phyloP scores from a whole-genome alignment of 2,329 filamentous ascomycete species.

The Penicillium sp. region DNA sequence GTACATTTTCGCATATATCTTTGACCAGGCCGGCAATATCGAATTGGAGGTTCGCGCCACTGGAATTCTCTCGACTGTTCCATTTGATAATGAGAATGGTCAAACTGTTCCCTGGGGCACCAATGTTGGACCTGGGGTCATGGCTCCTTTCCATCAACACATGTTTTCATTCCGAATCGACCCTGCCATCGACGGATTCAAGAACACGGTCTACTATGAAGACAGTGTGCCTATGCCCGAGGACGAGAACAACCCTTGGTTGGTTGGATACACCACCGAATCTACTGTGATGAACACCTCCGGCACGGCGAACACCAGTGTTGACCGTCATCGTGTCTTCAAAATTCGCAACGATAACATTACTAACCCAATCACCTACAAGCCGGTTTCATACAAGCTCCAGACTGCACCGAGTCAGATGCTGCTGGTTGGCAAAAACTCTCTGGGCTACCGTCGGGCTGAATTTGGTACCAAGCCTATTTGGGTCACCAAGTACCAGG shows the following conservation, averaged over 20 bases:
- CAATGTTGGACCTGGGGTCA: slow-evolving; percentile 67
- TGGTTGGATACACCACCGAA: slow-evolving; percentile 51
- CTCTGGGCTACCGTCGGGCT: slow-evolving; percentile 51
- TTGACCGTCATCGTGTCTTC: slow-evolving; percentile 53
- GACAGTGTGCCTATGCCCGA: slow-evolving; percentile 63
- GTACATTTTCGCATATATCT: slow-evolving; percentile 68
- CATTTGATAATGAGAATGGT: slow-evolving; percentile 61
- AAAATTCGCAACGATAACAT: slow-evolving; percentile 58
- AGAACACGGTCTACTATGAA: slow-evolving; percentile 58
- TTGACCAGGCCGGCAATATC: slow-evolving; percentile 69
- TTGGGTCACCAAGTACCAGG: slow-evolving; percentile 56
- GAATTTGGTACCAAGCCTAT: slow-evolving; percentile 58
- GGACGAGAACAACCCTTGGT: slow-evolving; percentile 51
- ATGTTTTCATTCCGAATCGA: slow-evolving; percentile 69
- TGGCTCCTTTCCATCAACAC: slow-evolving; percentile 73
- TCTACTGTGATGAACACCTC: slow-evolving; percentile 51
- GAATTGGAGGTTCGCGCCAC: slow-evolving; percentile 69
- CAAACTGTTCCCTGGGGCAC: slow-evolving; percentile 66
- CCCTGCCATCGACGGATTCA: slow-evolving; percentile 60
- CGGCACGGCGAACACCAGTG: slow-evolving; percentile 50
- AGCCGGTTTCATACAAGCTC: slow-evolving; percentile 58
- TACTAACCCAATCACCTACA: slow-evolving; percentile 55
- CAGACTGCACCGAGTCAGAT: slow-evolving; percentile 58
- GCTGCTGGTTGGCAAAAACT: slow-evolving; percentile 52
- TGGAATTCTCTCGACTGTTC: slow-evolving; percentile 66